Percentiles rank a stretch among this genome's conserved stretches.
phyloP scores from a whole-genome alignment of 345 rosid genomes.

The Eutrema japonicum region DNA sequence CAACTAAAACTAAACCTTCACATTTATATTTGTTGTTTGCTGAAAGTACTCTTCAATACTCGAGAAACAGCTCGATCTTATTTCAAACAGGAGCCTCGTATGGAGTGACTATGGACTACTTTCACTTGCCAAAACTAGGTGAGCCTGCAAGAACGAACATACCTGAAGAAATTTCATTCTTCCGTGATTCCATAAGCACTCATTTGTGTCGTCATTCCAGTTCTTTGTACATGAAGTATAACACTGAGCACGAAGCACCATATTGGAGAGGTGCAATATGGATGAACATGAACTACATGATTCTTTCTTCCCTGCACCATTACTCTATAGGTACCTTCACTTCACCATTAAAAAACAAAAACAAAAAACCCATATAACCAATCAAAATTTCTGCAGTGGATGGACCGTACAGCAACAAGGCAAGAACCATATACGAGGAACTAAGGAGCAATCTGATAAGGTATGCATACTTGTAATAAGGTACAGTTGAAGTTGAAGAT shows the following conservation, averaged over 20 bases:
- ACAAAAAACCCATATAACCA: neutral
- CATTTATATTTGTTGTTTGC: conserved; percentile 14
- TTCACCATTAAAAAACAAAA: neutral
- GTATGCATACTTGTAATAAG: conserved; percentile 43
- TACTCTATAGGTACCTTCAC: conserved; percentile 63
- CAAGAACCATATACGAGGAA: conserved; percentile 62
- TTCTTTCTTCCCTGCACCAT: conserved; percentile 81
- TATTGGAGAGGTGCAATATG: conserved; percentile 98
- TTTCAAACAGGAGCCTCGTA: conserved; percentile 63
- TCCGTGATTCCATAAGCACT: neutral
- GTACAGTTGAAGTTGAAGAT: conserved; percentile 12
- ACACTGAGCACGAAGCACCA: conserved; percentile 86
- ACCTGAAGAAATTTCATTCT: neutral
- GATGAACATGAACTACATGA: conserved; percentile 93
- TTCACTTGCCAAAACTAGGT: conserved; percentile 94
- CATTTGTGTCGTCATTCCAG: conserved; percentile 43
- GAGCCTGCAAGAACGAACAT: conserved; percentile 19
- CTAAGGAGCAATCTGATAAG: conserved; percentile 73
- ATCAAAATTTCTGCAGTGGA: conserved; percentile 52
- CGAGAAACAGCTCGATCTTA: conserved; percentile 84
- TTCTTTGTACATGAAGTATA: conserved; percentile 87
- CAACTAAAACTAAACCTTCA: conserved; percentile 13
- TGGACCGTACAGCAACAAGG: conserved; percentile 74
- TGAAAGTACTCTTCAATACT: conserved; percentile 77
- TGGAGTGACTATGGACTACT: conserved; percentile 93